Base-by-base conservation (phyloP, 2,329 filamentous ascomycete genomes). In the Aspergillus amoenus region DNA sequence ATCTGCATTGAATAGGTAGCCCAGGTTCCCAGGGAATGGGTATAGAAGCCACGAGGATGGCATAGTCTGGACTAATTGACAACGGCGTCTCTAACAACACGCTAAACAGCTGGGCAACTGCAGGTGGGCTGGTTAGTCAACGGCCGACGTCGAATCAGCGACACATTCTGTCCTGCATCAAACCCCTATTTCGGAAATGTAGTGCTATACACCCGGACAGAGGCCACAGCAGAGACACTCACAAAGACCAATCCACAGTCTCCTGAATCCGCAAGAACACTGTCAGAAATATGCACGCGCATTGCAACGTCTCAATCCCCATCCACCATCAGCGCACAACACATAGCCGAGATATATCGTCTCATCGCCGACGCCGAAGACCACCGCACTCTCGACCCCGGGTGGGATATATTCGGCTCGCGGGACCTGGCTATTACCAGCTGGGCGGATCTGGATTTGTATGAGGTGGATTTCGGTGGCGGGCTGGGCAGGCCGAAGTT, bases 361-460 rank as follows among this genome's bases (percentile, higher is more conserved):
- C 49, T 61, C 1, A 30, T 30, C 3, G 3, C 9, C 1, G 27
- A 30, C 9, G 3, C 27, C 9, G 27, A 30, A 1, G 22, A 52
- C n/a, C 22, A 54, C 1, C 6, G 13, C 6, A 15, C 50, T 5
- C 24, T 60, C 1, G 57, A 52, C 13, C 24, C 44, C 4, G 59
- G 59, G 8, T 61, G 61, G 59, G 59, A 63, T 17, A 18, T 61
- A 0, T 63, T 63, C 15, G 39, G 49, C 15, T 59, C 56, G 17
- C 40, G 55, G 1, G 61, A 63, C 54, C 7, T 63, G 2, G 59
- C 52, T 0, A 52, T 63, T 7, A 61, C 59, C 7, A 59, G 52
- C 22, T 63, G 61, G 57, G 56, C 59, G 2, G 59, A 55, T 37
- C 17, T 59, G 1, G 56, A 39, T 4, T 37, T 61, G 2, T 58